Base-by-base conservation (phyloP, 306 rosid genomes). In the Abrus precatorius region DNA sequence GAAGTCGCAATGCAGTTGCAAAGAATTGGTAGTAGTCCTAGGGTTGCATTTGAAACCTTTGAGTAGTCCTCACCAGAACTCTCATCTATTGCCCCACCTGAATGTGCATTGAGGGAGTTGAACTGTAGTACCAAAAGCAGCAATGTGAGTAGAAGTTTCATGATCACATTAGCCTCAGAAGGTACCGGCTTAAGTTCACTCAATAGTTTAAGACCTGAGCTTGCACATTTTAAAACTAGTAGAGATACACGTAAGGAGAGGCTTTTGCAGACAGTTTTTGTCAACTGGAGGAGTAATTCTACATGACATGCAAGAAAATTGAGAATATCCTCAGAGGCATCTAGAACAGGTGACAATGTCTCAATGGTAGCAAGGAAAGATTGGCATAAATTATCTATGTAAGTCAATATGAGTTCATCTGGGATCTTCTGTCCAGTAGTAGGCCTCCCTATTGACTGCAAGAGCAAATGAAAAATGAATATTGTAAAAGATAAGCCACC, bases 11-110 rank as follows among this genome's bases (percentile, higher is more conserved):
- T 76, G 79, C 89, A 90, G 77, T 86, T 89, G 87, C 97, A 95
- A 81, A 95, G 91, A 85, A 91, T 74, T 66, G 98, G 98, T 57
- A 95, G 87, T 27, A 95, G 86, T 56, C 93, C 86, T n/a, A 91
- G 81, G 86, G 89, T 82, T 82, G 85, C 82, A 77, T 86, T 93
- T 70, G 98, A 95, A 83, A 91, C 47, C 79, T 80, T 84, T 68
- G 94, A 93, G 47, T 74, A 74, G 77, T 89, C 91, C 83, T 88
- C 91, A 2, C 80, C 84, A 74, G 86, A 83, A 77, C 80, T 78
- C 70, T 60, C 74, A 13, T 83, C 83, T 11, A 69, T 80, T 74
- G 34, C 73, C 82, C 76, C 89, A 77, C 79, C 84, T 29, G 75
- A 78, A 75, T 32, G 72, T 75, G 89, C 82, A 79, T 56, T 59